These are phyloP conservation scores for Sporothrix brunneoviolacea DNA, from an alignment of 2,329 filamentous ascomycete species.

Conservation along the genomic window DNA sequence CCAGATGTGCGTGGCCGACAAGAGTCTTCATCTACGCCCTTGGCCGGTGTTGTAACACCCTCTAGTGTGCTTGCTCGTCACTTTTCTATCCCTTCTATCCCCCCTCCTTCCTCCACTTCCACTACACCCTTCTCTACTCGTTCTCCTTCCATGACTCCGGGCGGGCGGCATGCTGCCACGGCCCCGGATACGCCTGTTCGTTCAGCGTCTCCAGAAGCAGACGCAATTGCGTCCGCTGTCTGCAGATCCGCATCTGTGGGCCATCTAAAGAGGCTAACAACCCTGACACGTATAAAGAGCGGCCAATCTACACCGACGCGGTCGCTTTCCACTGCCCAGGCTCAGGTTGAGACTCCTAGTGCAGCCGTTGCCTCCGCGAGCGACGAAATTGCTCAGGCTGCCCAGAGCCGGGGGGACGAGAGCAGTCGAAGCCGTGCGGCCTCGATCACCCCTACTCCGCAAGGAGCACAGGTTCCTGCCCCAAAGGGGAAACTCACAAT, in stretches of 20 bases:
- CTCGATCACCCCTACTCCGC: conserved; percentile 45
- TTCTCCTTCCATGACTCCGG: conserved; percentile 2
- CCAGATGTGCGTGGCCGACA: conserved; percentile 36
- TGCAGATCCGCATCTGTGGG: conserved; percentile 55
- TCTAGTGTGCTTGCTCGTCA: conserved; percentile 59
- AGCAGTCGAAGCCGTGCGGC: conserved; percentile 41
- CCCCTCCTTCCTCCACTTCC: conserved; percentile 8
- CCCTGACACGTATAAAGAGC: conserved; percentile 75
- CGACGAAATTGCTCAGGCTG: conserved; percentile 29
- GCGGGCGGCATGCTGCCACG: conserved; percentile 4
- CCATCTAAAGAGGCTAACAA: conserved; percentile 82
- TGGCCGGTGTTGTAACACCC: conserved; percentile 58
- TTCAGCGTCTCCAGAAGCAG: conserved; percentile 23
- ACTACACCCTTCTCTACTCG: conserved; percentile 9
- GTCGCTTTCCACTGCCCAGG: conserved; percentile 63
- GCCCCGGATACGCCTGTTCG: conserved; percentile 17
- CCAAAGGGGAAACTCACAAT: conserved; percentile 85
- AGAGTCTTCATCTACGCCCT: conserved; percentile 45
- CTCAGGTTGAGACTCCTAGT: conserved; percentile 35
- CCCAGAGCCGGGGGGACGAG: conserved; percentile 13
- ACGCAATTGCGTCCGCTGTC: conserved; percentile 25
- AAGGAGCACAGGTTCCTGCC: conserved; percentile 57
- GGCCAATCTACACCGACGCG: conserved; percentile 85
- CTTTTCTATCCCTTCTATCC: conserved; percentile 57
- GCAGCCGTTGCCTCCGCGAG: conserved; percentile 18